phyloP scores from a whole-genome alignment of 495 filamentous ascomycete genomes.

The Penicillium ochrochloron region DNA sequence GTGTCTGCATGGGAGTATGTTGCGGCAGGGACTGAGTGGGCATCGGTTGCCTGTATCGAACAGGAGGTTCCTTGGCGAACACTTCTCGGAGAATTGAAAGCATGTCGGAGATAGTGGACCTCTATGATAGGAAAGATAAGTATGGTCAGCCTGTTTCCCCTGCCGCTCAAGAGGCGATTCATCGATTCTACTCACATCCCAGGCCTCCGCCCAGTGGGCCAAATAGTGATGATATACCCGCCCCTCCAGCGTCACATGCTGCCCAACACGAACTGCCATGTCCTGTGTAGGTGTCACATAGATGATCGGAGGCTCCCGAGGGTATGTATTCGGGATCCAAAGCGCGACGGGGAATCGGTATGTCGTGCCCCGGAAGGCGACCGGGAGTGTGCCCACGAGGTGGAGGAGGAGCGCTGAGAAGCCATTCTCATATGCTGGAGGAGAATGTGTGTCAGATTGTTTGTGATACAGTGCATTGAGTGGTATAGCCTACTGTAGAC shows the following conservation, averaged over 20 bases:
- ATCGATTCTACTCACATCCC: conserved; percentile 73
- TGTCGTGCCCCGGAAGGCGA: conserved; percentile 81
- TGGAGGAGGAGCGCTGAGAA: conserved; percentile 84
- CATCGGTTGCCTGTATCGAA: conserved; percentile 69
- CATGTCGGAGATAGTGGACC: conserved; percentile 79
- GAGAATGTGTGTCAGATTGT: conserved; percentile 10
- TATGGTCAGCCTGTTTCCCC: conserved; percentile 11
- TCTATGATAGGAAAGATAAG: conserved; percentile 52
- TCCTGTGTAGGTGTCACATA: conserved; percentile 88
- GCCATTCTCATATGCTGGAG: conserved; percentile 84
- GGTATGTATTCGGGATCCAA: conserved; percentile 97
- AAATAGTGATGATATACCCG: conserved; percentile 95
- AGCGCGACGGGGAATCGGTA: conserved; percentile 91
- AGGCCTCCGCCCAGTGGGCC: conserved; percentile 82
- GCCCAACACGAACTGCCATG: conserved; percentile 88
- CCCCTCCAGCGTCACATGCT: conserved; percentile 94
- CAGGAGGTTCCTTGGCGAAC: conserved; percentile 93
- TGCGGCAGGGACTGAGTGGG: conserved; percentile 39
- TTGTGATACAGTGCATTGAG: not conserved
- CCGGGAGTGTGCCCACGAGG: conserved; percentile 84
- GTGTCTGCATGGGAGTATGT: conserved; percentile 41
- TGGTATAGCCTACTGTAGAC: conserved; percentile 77
- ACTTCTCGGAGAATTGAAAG: conserved; percentile 81
- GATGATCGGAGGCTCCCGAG: conserved; percentile 77
- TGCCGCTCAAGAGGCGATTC: not conserved